Conservation (phyloP, 495 filamentous ascomycete genomes). For the Pseudevernia furfuracea region DNA sequence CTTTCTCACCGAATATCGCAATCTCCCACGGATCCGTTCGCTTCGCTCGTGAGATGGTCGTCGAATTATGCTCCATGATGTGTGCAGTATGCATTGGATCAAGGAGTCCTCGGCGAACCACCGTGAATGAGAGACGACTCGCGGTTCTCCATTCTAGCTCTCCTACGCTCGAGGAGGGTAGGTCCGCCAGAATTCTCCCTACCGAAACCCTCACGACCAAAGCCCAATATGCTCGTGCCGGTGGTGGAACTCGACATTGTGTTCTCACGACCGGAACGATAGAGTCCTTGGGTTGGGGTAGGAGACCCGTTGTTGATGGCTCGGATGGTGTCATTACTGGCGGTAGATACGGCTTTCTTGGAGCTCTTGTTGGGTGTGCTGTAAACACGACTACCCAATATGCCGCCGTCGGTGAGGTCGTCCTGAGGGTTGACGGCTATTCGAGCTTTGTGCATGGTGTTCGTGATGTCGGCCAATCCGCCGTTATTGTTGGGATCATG, state of each 20-base stretch:
- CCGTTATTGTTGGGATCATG: background rate
- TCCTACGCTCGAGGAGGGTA: constrained; percentile 3
- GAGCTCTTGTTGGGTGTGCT: background rate
- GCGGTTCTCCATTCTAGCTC: background rate
- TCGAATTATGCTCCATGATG: background rate
- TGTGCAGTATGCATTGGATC: background rate
- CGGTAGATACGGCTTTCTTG: background rate
- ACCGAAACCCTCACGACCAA: constrained; percentile 5
- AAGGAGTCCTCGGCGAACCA: background rate
- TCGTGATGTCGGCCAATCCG: background rate
- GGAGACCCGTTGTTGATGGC: constrained; percentile 3
- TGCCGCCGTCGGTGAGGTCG: background rate
- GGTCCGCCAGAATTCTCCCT: background rate
- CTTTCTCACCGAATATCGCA: background rate
- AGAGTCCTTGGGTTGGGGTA: constrained; percentile 1
- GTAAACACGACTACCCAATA: background rate
- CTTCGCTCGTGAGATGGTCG: background rate
- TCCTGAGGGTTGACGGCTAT: background rate
- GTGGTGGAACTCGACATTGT: background rate
- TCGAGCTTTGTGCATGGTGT: background rate
- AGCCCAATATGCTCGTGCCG: constrained; percentile 4
- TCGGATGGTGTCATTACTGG: background rate
- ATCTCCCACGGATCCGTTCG: background rate
- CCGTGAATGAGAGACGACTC: background rate
- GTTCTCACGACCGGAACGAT: constrained; percentile 6